Percentiles rank a stretch among this genome's conserved stretches.
phyloP scores from a whole-genome alignment of 768 basidiomycete genomes.

The Gyrodon lividus region DNA sequence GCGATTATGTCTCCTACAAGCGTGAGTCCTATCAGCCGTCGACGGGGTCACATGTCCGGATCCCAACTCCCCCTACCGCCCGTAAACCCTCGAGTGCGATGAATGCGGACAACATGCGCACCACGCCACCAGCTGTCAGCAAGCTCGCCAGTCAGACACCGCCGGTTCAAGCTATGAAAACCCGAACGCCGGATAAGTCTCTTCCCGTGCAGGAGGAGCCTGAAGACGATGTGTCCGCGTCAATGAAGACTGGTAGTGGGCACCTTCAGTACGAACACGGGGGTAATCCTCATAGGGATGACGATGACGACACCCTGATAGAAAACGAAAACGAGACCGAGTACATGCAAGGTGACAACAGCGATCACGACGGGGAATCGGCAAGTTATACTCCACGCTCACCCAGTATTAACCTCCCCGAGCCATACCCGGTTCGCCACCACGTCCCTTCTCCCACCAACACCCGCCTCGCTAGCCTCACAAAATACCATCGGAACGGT shows the following conservation, averaged over 20 bases:
- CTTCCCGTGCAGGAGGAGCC: constrained; percentile 76
- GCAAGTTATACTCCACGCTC: constrained; percentile 68
- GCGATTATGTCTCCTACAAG: constrained; percentile 43
- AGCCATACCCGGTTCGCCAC: constrained; percentile 34
- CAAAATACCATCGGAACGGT: constrained; percentile 54
- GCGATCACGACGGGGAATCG: constrained; percentile 48
- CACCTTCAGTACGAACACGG: constrained; percentile 36
- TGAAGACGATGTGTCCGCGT: constrained; percentile 55
- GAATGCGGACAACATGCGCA: constrained; percentile 22
- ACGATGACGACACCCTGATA: constrained; percentile 46
- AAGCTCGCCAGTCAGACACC: constrained; percentile 52
- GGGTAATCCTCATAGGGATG: constrained; percentile 41
- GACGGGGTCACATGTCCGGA: constrained; percentile 25
- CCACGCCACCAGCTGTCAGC: constrained; percentile 36
- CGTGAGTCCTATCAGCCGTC: constrained; percentile 44
- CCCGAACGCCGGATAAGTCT: constrained; percentile 68
- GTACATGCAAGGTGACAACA: constrained; percentile 32
- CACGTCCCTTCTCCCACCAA: constrained; percentile 32
- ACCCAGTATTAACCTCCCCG: constrained; percentile 59
- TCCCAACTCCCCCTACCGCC: constrained; percentile 28
- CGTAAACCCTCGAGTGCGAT: constrained; percentile 25
- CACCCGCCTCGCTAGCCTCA: constrained; percentile 35
- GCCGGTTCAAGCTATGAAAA: constrained; percentile 49
- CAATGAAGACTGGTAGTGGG: constrained; percentile 40
- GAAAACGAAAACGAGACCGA: constrained; percentile 42